A percentile compares a stretch with the other conserved stretches of the same genome.
These are phyloP conservation scores for Blastobotrys arbuscula DNA, from an alignment of 1,139 yeast species.

Conservation along the genomic window DNA sequence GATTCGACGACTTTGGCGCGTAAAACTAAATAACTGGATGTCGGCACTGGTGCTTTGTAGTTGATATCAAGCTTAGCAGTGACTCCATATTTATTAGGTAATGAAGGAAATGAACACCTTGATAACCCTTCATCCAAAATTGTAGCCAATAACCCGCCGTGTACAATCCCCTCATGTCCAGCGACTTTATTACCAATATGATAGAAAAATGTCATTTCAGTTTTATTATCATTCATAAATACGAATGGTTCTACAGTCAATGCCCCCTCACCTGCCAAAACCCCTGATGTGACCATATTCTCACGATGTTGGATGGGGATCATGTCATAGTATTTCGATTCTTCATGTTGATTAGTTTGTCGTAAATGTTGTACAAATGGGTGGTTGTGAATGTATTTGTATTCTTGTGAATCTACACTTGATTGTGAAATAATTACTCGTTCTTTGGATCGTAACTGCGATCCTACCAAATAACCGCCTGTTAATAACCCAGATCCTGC, in stretches of 20 bases:
- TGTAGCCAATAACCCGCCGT: constrained; percentile 82
- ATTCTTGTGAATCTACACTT: constrained; percentile 11
- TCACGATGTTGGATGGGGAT: constrained; percentile 25
- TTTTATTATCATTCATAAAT: constrained; percentile 20
- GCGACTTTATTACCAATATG: constrained; percentile 64
- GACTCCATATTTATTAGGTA: constrained; percentile 81
- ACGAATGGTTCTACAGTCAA: constrained; percentile 29
- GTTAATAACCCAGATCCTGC: constrained; percentile 1
- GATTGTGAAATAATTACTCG: constrained; percentile 1
- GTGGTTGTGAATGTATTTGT: constrained; percentile 20
- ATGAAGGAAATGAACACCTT: constrained; percentile 71
- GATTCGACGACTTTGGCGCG: constrained; percentile 59
- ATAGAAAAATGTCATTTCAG: constrained; percentile 40
- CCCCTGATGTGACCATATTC: constrained; percentile 26
- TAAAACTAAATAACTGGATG: constrained; percentile 60
- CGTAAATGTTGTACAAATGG: constrained; percentile 22
- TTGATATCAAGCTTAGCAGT: constrained; percentile 75
- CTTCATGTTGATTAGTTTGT: constrained; percentile 17
- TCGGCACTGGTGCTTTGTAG: constrained; percentile 59
- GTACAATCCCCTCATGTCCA: constrained; percentile 68
- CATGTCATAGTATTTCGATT: constrained; percentile 24
- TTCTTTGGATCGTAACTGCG: neutral
- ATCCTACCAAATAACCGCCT: constrained; percentile 2
- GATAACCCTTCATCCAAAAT: constrained; percentile 83
- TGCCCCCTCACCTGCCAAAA: constrained; percentile 25